Evolutionary conservation across 306 rosid species (phyloP).

Genomic region (Prunus persica): DNA sequence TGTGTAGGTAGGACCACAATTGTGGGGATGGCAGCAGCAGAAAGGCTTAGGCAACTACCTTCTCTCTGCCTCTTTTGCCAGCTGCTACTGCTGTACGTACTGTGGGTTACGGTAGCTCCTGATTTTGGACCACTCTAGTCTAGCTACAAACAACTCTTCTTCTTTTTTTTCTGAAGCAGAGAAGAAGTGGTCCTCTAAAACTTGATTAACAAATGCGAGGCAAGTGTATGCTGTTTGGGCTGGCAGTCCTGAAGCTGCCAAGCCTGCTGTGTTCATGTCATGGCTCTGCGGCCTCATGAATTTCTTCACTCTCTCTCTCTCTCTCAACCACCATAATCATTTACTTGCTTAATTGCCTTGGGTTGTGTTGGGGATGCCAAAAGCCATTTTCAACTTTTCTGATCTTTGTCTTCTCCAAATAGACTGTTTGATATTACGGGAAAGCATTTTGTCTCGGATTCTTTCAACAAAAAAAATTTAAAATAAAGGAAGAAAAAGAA

Average conservation of each 20-base stretch:
- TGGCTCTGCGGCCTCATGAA: background rate
- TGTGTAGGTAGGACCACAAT: constrained; percentile 30
- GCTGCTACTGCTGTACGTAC: background rate
- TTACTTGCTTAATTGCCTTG: background rate
- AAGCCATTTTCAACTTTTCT: background rate
- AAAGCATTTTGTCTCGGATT: background rate
- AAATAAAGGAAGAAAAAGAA: background rate
- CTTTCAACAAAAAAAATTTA: background rate
- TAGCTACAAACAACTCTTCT: background rate
- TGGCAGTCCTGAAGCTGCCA: too few relatives aligned
- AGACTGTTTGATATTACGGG: background rate
- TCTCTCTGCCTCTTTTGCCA: background rate
- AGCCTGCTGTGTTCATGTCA: too few relatives aligned
- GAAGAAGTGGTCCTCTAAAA: background rate
- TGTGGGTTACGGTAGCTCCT: background rate
- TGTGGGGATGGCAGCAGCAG: background rate
- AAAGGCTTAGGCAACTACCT: too few relatives aligned
- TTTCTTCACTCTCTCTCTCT: background rate
- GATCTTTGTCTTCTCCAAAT: background rate
- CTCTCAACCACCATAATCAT: background rate
- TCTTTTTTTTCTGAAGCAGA: background rate
- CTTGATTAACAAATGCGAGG: background rate
- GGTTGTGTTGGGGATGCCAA: background rate
- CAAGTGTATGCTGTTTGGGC: background rate
- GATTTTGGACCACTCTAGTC: background rate